Evolutionary conservation across 2,329 filamentous ascomycete species (phyloP), one percentile per base, ranked within the genome.

Genomic region (Keithomyces neogunnii): DNA sequence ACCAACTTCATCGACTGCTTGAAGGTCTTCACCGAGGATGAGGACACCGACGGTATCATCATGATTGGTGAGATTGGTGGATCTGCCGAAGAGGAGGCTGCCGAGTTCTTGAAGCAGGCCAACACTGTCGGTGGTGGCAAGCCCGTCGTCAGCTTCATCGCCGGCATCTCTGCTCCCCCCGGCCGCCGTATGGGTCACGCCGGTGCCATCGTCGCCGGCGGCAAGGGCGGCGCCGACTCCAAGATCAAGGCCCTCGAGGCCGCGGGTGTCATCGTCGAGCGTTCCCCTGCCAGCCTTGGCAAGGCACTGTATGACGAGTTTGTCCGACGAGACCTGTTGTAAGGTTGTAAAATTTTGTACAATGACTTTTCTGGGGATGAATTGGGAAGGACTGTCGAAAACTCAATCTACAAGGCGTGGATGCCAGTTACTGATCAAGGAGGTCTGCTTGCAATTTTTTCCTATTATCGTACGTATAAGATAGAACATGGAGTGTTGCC

Each of bases 1-100:
- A 97, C 93, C 74, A 97, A 96, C 83, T 99, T 97, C 80, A 97
- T 99, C 74, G 93, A 99, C 82, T 96, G 92, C 81, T 81, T 99
- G 63, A 88, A 89, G 69, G 89, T 97, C 68, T 99, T 99, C 84
- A 83, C 96, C 63, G 80, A 95, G 72, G 93, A 99, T 71, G 81
- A 86, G 70, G 89, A 96, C 77, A 99, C 93, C 39, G 93, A 99
- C 69, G 93, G 93, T 68, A 96, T 99, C 75, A 96, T 99, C 77
- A 96, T 99, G 93, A 97, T 99, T 70, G 93, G 93, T 69, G 93
- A 97, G 78, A 97, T 99, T 69, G 93, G 93, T 73, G 93, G 93
- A 57, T 89, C 88, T 55, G 93, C 93, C 54, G 93, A 99, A 78
- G 93, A 99, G 77, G 93, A 99, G 65, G 93, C 93, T 39, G 92